Conservation (phyloP, 306 rosid genomes). For the Fragaria iinumae region DNA sequence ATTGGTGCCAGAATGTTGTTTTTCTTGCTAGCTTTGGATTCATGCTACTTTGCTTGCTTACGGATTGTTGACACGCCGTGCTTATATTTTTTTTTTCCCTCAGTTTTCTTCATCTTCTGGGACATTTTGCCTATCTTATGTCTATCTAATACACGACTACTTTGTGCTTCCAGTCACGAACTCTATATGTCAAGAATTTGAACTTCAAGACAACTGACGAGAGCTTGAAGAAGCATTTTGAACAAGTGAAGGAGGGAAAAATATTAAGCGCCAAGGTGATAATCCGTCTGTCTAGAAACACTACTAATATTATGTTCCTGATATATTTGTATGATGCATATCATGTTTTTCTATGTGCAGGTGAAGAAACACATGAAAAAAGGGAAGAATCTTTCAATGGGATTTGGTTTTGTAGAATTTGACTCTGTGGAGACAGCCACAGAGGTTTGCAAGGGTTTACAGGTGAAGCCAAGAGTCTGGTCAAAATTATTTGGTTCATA, state of each 20-base stretch:
- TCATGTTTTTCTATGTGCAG: slow-evolving; percentile 37
- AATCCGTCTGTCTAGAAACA: slow-evolving; percentile 13
- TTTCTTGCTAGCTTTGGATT: not conserved
- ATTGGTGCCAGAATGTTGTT: not conserved
- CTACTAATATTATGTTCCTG: slow-evolving; percentile 10
- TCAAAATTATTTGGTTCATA: slow-evolving; percentile 11
- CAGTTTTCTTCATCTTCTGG: not conserved
- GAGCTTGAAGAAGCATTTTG: slow-evolving; percentile 65
- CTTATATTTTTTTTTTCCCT: not conserved
- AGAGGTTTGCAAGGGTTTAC: slow-evolving; percentile 57
- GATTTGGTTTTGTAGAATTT: slow-evolving; percentile 85
- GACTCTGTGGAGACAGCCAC: slow-evolving; percentile 78
- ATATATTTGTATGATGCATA: slow-evolving; percentile 12
- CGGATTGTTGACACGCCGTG: not conserved
- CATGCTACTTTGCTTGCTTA: not conserved
- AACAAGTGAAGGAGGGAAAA: slow-evolving; percentile 63
- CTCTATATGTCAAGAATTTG: slow-evolving; percentile 92
- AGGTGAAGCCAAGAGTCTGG: slow-evolving; percentile 45
- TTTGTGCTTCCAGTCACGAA: slow-evolving; percentile 57
- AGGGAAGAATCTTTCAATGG: slow-evolving; percentile 84
- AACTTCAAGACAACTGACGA: slow-evolving; percentile 79
- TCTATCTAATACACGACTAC: slow-evolving; percentile 4
- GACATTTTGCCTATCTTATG: slow-evolving; percentile 1
- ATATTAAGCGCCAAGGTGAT: slow-evolving; percentile 78
- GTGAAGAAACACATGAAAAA: slow-evolving; percentile 82